phyloP scores from a whole-genome alignment of 2,329 filamentous ascomycete species.

The Penicillium sp. region DNA sequence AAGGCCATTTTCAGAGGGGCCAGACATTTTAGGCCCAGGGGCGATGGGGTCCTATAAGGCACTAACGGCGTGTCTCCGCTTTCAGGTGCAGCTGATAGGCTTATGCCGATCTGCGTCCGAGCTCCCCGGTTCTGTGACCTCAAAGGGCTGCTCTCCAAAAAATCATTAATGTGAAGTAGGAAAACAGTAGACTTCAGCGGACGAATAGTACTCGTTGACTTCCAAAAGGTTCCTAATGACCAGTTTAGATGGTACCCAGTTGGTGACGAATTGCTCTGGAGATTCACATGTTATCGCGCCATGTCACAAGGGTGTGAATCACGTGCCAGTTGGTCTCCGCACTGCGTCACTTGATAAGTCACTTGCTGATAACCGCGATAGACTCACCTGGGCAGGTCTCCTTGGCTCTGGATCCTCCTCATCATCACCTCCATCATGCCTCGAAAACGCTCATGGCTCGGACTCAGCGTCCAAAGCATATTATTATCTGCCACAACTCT shows the following conservation, averaged over 20 bases:
- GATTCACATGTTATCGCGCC: constrained; percentile 12
- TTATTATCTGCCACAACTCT: constrained; percentile 26
- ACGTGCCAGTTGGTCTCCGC: constrained; percentile 24
- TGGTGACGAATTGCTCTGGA: neutral
- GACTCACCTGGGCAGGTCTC: constrained; percentile 4
- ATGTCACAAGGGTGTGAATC: constrained; percentile 13
- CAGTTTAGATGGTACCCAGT: neutral
- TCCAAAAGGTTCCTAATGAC: neutral
- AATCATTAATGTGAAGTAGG: too few species aligned
- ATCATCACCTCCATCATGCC: constrained; percentile 22
- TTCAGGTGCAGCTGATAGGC: constrained; percentile 30
- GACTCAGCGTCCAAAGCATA: constrained; percentile 17
- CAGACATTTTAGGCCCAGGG: constrained; percentile 20
- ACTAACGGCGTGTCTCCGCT: constrained; percentile 23
- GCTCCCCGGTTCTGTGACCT: constrained; percentile 7
- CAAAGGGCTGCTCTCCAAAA: too few species aligned
- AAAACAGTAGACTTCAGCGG: too few species aligned
- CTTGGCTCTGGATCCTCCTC: constrained; percentile 8
- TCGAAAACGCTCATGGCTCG: constrained; percentile 16
- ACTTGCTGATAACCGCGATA: constrained; percentile 12
- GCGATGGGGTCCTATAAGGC: constrained; percentile 28
- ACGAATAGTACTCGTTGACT: too few species aligned
- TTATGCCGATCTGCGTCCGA: constrained; percentile 26
- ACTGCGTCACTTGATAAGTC: constrained; percentile 27
- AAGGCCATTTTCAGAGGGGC: constrained; percentile 24